phyloP scores from a whole-genome alignment of 495 filamentous ascomycete genomes.

The Penicillium pulvis region DNA sequence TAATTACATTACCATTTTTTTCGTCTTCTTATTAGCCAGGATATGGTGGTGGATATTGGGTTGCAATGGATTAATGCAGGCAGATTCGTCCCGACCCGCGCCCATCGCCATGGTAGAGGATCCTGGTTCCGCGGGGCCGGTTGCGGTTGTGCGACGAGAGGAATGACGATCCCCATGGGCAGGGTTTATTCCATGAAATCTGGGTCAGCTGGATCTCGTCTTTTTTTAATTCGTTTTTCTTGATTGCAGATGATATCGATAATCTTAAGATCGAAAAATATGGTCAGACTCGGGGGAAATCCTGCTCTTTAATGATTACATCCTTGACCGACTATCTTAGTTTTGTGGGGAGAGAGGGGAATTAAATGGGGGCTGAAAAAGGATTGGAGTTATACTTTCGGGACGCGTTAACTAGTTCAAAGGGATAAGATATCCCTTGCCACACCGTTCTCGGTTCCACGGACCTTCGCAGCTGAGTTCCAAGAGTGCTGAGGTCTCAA shows the following conservation, averaged over 20 bases:
- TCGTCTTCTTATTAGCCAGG: background rate
- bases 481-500: constrained; percentile 22
- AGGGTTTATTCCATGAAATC: background rate
- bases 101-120: constrained; percentile 33
- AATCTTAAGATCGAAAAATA: background rate
- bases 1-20: background rate
- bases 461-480: constrained; percentile 33
- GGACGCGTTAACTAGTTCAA: constrained; percentile 25
- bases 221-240: background rate
- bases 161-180: constrained; percentile 1
- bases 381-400: background rate
- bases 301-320: background rate
- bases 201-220: background rate
- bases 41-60: constrained; percentile 9
- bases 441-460: constrained; percentile 1
- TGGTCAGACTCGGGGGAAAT: too few relatives aligned
- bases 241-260: constrained; percentile 1
- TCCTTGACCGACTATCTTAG: constrained; percentile 1
- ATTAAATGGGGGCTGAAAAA: constrained; percentile 7
- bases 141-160: constrained; percentile 36
- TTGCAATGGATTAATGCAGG: constrained; percentile 12
- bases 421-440: background rate
- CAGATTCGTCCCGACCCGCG: constrained; percentile 32
- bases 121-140: constrained; percentile 37
- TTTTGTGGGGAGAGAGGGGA: constrained; percentile 1